Evolutionary conservation across 441 rosid species (phyloP), one percentile per base, ranked within the genome.

Genomic region (Cnidoscolus chayamansa): DNA sequence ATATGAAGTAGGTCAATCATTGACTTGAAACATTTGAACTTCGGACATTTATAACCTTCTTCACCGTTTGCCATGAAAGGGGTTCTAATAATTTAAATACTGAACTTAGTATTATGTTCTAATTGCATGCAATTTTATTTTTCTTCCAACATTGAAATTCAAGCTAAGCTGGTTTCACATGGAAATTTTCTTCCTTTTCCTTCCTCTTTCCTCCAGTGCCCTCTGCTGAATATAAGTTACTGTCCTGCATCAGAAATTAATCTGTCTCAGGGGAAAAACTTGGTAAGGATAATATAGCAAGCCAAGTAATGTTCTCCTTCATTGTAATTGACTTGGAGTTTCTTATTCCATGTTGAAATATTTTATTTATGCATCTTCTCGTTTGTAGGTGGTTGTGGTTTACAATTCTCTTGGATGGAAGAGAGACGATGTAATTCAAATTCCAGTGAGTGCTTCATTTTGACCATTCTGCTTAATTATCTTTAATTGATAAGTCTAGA

Each of bases 401-500:
- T 96, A 96, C 82, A 96, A 96, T 81, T 78, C 99, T 69, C 94
- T 96, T 69, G 99, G 98, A 81, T 96, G 98, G 99, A 84, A 86
- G 81, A 88, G 99, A 83, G 88, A 83, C 63, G 97, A 96, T 79
- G 84, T 87, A 37, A 83, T 96, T 75, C 90, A 85, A 77, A 80
- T 96, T 80, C 99, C 98, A 31, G 99, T 93, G 81, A 88, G 97
- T 85, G 72, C 66, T 77, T 73, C 73, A 19, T 43, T 76, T 51
- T 69, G 48, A 16, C 65, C 56, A 35, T 35, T 66, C 17, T 77
- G 43, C 76, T 63, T 66, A 25, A 25, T 25, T 25, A 25, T 25
- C 25, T 25, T 25, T 25, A 25, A 25, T 25, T 25, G 25, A 25
- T 25, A 25, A 25, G 25, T 60, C n/a, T 71, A 1, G 3, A 37